These are phyloP conservation scores for Vaccinium darrowii DNA, from an alignment of 148 eudicot species.

Conservation along the genomic window DNA sequence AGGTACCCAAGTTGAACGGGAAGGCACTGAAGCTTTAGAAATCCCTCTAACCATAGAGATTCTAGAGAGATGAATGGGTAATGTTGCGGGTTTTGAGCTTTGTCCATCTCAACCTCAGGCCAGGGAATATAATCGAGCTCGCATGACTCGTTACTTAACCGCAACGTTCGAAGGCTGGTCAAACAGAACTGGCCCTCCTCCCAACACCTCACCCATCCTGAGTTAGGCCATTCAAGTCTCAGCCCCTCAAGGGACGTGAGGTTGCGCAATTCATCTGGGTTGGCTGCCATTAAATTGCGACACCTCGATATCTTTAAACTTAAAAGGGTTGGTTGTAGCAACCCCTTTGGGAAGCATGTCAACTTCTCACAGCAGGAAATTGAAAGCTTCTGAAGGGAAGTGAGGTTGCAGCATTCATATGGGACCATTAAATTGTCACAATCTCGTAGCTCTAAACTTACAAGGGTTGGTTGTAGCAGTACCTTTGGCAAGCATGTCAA, in stretches of 20 bases:
- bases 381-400: background rate
- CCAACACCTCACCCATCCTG: background rate
- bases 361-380: fast-evolving
- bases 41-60: too few species aligned
- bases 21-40: background rate
- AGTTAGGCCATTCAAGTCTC: background rate
- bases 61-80: too few species aligned
- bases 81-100: too few species aligned
- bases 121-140: background rate
- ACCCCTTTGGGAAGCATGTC: too few species aligned
- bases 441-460: too few species aligned
- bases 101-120: background rate
- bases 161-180: background rate
- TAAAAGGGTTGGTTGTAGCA: too few species aligned
- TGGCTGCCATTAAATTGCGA: background rate
- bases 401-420: background rate
- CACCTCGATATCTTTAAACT: fast-evolving
- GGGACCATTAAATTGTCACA: background rate
- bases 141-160: too few species aligned
- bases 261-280: background rate
- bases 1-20: background rate
- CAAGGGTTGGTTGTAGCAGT: too few species aligned
- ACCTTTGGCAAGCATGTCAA: too few species aligned
- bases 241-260: background rate
- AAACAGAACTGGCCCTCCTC: background rate